Evolutionary conservation across 169 alveolate species (phyloP), one percentile per base, ranked within the genome.

Genomic region (Plasmodium knowlesi): DNA sequence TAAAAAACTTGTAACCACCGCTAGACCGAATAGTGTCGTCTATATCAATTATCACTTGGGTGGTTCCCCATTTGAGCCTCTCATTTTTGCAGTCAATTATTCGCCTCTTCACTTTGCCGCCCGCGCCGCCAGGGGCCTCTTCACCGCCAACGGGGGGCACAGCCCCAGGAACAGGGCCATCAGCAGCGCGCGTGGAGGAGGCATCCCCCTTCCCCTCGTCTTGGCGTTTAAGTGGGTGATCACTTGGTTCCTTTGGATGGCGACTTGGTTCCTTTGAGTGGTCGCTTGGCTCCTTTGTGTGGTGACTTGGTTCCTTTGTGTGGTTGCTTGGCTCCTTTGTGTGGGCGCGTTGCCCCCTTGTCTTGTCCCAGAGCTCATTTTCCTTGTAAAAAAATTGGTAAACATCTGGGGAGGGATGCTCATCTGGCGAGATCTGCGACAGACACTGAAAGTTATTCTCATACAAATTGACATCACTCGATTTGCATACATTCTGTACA

Each of bases 21-120:
- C 98, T 96, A 25, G 98, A 97, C 83, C 96, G 95, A 28, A 97
- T 92, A n/a, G 98, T 97, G 76, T 97, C 98, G 78, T 97, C 98
- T 54, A 97, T 96, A 71, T 97, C 98, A 19, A 97, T 96, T 43
- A 97, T 92, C 6, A 96, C 97, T 96, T 96, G 95, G 28, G 94
- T 54, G 1, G 92, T 28, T 30, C 81, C 92, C 92, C 85, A 73
- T 9, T 91, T 74, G 72, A 80, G 57, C 10, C 41, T 34, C 9
- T 95, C 97, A 84, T 96, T 86, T 37, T 46, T 86, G 67, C 93
- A 86, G 70, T 86, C 93, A 25, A 86, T 86, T 30, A 86, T 73
- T 54, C 93, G 37, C 43, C 93, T 74, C 70, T 86, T 86, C 80
- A 86, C 14, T 53, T 86, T 86, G 0, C 41, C 67, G 25, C 3